phyloP scores from a whole-genome alignment of 192 early-diverging fungal species.

The Backusella australiensis region DNA sequence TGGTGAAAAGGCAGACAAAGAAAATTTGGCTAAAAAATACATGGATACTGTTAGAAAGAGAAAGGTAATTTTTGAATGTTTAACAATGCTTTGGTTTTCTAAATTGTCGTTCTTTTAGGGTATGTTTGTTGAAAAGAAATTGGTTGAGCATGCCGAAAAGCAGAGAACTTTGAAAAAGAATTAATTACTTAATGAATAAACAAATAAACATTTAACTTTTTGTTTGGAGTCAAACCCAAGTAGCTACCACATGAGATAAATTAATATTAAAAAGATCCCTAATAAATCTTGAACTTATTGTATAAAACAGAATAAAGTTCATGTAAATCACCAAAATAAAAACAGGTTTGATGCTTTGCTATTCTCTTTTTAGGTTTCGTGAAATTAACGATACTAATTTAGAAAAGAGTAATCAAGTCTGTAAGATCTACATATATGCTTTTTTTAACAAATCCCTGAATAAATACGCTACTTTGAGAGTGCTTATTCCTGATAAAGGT shows the following conservation, averaged over 20 bases:
- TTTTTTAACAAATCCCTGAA: no score
- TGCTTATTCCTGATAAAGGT: background rate
- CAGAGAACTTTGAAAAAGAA: conserved; percentile 77
- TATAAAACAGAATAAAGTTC: background rate
- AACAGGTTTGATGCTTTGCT: background rate
- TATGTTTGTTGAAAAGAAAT: conserved; percentile 89
- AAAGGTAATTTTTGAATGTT: conserved; percentile 62
- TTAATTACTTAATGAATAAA: conserved; percentile 32
- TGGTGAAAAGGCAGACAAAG: conserved; percentile 95
- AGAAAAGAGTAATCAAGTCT: background rate
- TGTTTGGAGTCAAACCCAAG: background rate
- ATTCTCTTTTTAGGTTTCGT: background rate
- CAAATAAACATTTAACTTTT: background rate
- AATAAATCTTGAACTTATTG: background rate
- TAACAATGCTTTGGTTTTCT: background rate
- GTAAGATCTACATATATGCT: background rate
- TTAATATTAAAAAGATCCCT: background rate
- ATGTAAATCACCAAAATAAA: background rate
- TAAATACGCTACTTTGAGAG: background rate
- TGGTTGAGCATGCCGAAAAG: conserved; percentile 87
- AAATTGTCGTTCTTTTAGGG: conserved; percentile 41
- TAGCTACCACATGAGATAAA: background rate
- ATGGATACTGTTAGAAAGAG: conserved; percentile 94
- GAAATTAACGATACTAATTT: background rate
- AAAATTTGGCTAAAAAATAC: conserved; percentile 95